These are phyloP conservation scores for Carex kokanica DNA, from an alignment of 176 grass and related monocot genomes.

Conservation along the genomic window DNA sequence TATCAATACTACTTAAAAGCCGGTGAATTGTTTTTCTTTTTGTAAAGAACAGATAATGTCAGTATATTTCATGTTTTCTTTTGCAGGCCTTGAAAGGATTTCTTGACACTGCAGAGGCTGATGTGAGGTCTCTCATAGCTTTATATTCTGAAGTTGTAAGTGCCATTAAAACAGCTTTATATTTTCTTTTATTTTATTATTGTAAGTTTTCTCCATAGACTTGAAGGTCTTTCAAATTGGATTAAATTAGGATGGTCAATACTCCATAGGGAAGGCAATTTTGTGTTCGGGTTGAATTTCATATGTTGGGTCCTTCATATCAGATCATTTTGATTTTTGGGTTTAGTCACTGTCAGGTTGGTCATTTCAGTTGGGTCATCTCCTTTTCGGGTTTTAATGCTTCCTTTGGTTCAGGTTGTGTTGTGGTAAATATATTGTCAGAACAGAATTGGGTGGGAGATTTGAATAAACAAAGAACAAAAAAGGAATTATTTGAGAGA, in stretches of 20 bases:
- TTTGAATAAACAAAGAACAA: background rate
- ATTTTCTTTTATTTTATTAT: background rate
- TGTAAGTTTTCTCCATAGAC: background rate
- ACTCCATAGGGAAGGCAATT: background rate
- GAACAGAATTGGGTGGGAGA: background rate
- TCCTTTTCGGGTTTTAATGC: background rate
- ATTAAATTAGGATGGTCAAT: background rate
- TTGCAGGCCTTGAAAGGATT: constrained; percentile 88
- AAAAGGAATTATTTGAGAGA: background rate
- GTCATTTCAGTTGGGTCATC: background rate
- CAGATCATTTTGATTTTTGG: background rate
- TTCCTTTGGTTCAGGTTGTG: constrained; percentile 1
- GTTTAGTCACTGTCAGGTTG: background rate
- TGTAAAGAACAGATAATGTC: background rate
- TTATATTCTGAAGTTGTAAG: constrained; percentile 98
- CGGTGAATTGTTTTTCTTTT: background rate
- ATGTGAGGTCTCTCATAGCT: constrained; percentile 85
- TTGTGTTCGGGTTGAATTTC: background rate
- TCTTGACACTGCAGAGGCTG: constrained; percentile 93
- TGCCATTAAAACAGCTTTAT: constrained; percentile 24
- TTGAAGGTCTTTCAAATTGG: background rate
- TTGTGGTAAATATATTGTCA: background rate
- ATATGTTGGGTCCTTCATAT: background rate
- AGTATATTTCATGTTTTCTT: background rate
- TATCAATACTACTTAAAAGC: constrained; percentile 24